Evolutionary conservation across 352 stramenopile species (phyloP), one percentile per base, ranked within the genome.

Genomic region (Globisporangium megalacanthum): DNA sequence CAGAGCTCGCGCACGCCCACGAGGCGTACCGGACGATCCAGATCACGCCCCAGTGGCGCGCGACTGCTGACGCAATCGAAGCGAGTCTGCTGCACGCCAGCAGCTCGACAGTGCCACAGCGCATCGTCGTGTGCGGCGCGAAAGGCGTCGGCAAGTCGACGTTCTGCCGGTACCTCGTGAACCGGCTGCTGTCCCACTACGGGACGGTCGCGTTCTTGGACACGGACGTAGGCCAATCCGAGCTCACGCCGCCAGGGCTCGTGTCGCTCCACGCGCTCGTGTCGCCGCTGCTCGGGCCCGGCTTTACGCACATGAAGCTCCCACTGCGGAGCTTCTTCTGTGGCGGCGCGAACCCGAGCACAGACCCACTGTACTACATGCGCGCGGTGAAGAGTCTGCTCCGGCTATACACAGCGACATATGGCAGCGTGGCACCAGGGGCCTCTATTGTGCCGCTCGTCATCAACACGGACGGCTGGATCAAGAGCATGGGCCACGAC

Each of bases 381-480:
- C 73, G 79, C 52, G 72, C 81, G 13, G 76, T 93, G 31, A 83
- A 83, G 62, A 86, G 72, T 31, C 54, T 93, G 41, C 62, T 92
- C 19, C 73, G 60, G n/a, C 52, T 92, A 37, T 88, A 88, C 57
- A 69, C 79, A 29, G 50, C 58, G 35, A 88, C 84, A 17, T 87
- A 73, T 75, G 71, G 76, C 13, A 29, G 4, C 25, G 25, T 4
- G 25, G 4, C 25, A 29, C 25, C 25, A 29, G 25, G 25, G 25
- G 25, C 25, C 25, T 29, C 25, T 29, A 29, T 29, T 29, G 73
- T 96, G 29, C 95, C 95, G 35, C 74, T 99, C 1, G 70, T 99
- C 14, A 83, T 99, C 60, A 99, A 99, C 68, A 98, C 95, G 15
- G 95, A 98, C 69, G 96, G 96, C 44, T 99, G 95, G 95, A 87